These are phyloP conservation scores for Globisporangium cylindrosporum DNA, from an alignment of 352 stramenopile species.

Conservation along the genomic window DNA sequence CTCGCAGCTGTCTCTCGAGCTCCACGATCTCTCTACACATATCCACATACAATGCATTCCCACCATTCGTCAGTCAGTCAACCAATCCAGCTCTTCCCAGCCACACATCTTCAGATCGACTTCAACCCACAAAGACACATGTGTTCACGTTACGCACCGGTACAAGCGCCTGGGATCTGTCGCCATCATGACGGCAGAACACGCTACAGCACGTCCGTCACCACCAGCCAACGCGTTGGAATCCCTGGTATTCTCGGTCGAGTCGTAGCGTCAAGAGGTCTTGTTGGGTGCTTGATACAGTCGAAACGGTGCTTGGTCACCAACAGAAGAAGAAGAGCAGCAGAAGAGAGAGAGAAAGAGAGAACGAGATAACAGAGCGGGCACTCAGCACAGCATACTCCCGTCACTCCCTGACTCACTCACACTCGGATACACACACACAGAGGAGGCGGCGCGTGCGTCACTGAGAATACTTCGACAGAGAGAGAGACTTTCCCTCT, in stretches of 20 bases:
- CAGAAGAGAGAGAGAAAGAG: neutral
- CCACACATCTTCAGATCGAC: neutral
- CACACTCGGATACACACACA: neutral
- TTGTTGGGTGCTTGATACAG: neutral
- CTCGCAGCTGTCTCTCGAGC: constrained; percentile 70
- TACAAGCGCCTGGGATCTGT: constrained; percentile 34
- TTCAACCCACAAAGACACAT: constrained; percentile 10
- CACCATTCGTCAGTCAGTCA: constrained; percentile 2
- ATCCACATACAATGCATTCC: neutral
- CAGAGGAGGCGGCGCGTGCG: neutral
- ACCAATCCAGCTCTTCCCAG: constrained; percentile 2
- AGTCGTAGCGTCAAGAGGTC: neutral
- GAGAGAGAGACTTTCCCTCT: neutral
- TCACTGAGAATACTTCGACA: neutral
- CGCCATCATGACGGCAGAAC: constrained; percentile 9
- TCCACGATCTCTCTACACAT: constrained; percentile 61
- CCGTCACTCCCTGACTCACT: neutral
- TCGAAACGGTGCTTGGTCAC: neutral
- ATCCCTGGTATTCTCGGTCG: neutral
- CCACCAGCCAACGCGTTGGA: neutral
- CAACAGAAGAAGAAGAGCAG: neutral
- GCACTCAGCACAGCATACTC: constrained; percentile 18
- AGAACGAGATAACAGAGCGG: constrained; percentile 2
- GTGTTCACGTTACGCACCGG: constrained; percentile 21
- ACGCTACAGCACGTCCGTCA: neutral